Base-by-base conservation (phyloP, 2,329 filamentous ascomycete species). In the Verticillium nubilum region DNA sequence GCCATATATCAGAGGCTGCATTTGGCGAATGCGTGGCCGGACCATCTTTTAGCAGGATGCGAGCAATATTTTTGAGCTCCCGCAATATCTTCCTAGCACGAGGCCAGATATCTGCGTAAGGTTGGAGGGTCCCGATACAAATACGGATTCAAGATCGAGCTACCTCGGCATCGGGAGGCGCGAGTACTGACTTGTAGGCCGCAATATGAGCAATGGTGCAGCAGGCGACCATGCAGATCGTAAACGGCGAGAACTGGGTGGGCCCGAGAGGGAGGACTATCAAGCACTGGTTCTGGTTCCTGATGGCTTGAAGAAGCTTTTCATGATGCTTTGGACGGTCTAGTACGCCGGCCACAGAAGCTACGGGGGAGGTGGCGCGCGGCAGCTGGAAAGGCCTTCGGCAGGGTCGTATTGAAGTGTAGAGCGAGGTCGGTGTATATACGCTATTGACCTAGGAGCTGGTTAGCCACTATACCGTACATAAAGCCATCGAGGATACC, bases 381-480 rank as follows among this genome's bases (percentile, higher is more conserved):
- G 65, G 65, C 76, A 78, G 62, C 72, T 75, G 0, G 76, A 77
- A 3, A 74, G 63, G 27, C 66, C 57, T 62, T 78, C 76, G 0
- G 76, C 62, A 0, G 73, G 62, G 33, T 76, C 72, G 62, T 74
- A 75, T 52, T 68, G 65, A 23, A 77, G 70, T 23, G 71, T 70
- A 7, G 76, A 78, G 1, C 75, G 69, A 4, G 74, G 74, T 10
- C 76, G 65, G 52, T 78, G 75, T 2, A 76, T 76, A 12, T 5
- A n/a, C 37, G 52, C 35, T 2, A 50, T 1, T 12, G 37, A 25
- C 47, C 52, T 54, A 17, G 23, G 28, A 10, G 28, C 50, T 35
- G 13, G 15, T 4, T 7, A 13, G 6, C n/a, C 37, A n/a, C 25
- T 9, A 13, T 31, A 52, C n/a, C n/a, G 5, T 13, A n/a, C 4